Conservation (phyloP, 2,329 filamentous ascomycete species). For the Calonectria ilicicola region DNA sequence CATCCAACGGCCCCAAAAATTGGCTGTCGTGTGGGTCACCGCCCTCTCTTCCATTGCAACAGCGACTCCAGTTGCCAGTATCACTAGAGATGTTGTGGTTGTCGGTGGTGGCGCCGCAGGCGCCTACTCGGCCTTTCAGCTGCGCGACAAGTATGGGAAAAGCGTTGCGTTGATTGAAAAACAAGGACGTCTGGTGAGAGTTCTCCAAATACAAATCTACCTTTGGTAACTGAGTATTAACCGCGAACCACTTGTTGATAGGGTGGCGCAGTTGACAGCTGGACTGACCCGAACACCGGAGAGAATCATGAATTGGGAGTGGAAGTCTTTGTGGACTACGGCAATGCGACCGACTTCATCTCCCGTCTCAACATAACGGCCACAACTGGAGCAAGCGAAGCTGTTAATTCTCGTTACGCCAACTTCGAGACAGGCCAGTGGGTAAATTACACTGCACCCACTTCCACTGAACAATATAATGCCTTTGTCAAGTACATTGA, state of each 20-base stretch:
- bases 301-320: neutral
- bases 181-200: neutral
- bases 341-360: neutral
- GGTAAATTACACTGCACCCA: slow-evolving; percentile 22
- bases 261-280: slow-evolving; percentile 32
- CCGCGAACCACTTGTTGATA: neutral
- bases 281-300: neutral
- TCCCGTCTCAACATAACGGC: neutral
- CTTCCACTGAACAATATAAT: neutral
- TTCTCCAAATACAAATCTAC: neutral
- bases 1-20: neutral
- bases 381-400: neutral
- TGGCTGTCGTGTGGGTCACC: neutral
- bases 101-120: slow-evolving; percentile 17
- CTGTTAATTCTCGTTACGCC: neutral
- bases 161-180: slow-evolving; percentile 6
- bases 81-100: slow-evolving; percentile 8
- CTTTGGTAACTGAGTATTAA: neutral
- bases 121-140: slow-evolving; percentile 6
- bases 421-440: slow-evolving; percentile 26
- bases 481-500: slow-evolving; percentile 18
- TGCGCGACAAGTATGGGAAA: slow-evolving; percentile 16
- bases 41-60: neutral
- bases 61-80: neutral
- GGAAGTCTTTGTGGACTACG: neutral